Evolutionary conservation across 2,329 filamentous ascomycete genomes (phyloP), one percentile per base, ranked within the genome.

Genomic region (Neospermospora avenae): DNA sequence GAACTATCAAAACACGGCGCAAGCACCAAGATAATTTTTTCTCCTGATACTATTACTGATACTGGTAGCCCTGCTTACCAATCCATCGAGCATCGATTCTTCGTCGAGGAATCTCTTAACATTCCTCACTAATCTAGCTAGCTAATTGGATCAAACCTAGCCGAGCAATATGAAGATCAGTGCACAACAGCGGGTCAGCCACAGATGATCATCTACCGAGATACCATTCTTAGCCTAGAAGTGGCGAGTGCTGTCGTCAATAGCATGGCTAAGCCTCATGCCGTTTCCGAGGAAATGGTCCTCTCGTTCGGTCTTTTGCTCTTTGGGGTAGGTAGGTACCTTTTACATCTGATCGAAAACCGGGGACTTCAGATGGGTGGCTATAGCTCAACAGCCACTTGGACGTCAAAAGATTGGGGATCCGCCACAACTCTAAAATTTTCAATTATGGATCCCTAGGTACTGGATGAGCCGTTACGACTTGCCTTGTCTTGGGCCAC

Each of bases 221-320:
- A 34, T 22, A 42, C 31, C 6, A 41, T 18, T 46, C 51, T n/a
- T 1, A 59, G 25, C 1, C 37, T 64, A 64, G 62, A 44, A 58
- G 64, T 66, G 64, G 64, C 64, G 62, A 66, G 61, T 64, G 59
- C 52, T 39, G 57, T 66, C 41, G 52, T 63, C 57, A 58, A 11
- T 55, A 16, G 45, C 24, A 22, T 34, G 28, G 16, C n/a, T 13
- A 48, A 24, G 24, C 45, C 45, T n/a, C n/a, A n/a, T n/a, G n/a
- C n/a, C n/a, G n/a, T n/a, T n/a, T n/a, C n/a, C n/a, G n/a, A n/a
- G n/a, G n/a, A n/a, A n/a, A n/a, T n/a, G n/a, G 16, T 28, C 10
- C 24, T 16, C n/a, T 13, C 18, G 28, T 31, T 24, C 24, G 22
- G 18, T 24, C 16, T 28, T 13, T 24, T 24, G 24, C 14, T 48